Base-by-base conservation (phyloP, 306 rosid species). In the Fagus crenata region DNA sequence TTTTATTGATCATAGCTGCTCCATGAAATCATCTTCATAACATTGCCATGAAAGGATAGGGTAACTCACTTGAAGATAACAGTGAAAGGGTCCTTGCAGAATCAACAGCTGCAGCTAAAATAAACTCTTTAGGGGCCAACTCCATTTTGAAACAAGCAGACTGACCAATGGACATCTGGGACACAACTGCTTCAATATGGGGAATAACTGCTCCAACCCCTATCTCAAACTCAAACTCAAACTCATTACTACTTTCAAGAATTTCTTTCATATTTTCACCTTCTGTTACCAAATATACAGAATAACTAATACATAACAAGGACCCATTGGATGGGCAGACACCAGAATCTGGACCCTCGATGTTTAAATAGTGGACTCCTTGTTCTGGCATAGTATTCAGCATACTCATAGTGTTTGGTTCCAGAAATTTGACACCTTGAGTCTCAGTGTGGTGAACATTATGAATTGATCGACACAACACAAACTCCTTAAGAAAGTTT, bases 211-310 rank as follows among this genome's bases (percentile, higher is more conserved):
- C 86, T 77, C 93, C 87, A 18, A 86, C 86, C 55, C 97, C 97
- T 55, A 95, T 83, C 85, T 95, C 99, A 90, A 95, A 95, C 89
- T 95, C 99, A 71, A 89, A 89, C n/a, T n/a, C n/a, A n/a, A n/a
- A n/a, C 37, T 88, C 96, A 51, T 89, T 84, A 78, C 81, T 79
- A 58, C 84, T 92, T 82, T 92, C 99, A 43, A 95, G 82, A 85
- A 82, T 73, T 87, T 84, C 93, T 77, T 78, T 82, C 35, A 43
- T 70, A 61, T 85, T 82, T 46, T 74, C 85, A 71, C 82, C 82
- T 75, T 87, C 82, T 39, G 69, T 84, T 68, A 86, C 88, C 89
- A 92, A 83, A 64, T 80, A 84, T 68, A 83, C 89, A 59, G 93
- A 87, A 80, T 87, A 92, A 71, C 84, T 84, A 67, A 92, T 84